Conservation (phyloP, 768 basidiomycete species). For the Hirschioporus abietinus region DNA sequence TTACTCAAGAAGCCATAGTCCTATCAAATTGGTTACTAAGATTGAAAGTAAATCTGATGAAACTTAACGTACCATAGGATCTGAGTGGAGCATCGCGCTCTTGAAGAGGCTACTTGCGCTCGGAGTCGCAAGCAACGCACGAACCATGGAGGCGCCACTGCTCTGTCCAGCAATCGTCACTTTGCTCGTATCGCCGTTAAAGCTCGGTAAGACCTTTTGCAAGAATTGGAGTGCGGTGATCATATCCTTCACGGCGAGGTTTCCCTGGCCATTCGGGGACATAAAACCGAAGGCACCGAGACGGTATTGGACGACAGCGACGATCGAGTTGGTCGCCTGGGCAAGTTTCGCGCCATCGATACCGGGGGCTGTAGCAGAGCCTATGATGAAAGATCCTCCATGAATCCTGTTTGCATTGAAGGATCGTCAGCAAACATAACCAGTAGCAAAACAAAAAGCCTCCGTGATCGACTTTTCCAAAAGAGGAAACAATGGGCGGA, state of each 20-base stretch:
- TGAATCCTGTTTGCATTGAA: slow-evolving; percentile 54
- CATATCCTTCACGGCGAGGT: slow-evolving; percentile 66
- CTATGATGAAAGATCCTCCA: slow-evolving; percentile 74
- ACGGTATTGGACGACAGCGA: slow-evolving; percentile 80
- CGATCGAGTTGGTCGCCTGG: slow-evolving; percentile 63
- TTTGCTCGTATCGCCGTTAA: slow-evolving; percentile 60
- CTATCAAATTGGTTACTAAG: slow-evolving; percentile 28
- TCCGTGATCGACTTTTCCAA: neutral
- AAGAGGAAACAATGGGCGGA: neutral
- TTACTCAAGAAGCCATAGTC: slow-evolving; percentile 65
- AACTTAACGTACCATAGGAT: slow-evolving; percentile 61
- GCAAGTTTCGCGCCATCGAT: slow-evolving; percentile 78
- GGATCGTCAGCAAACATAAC: neutral
- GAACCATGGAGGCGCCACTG: slow-evolving; percentile 71
- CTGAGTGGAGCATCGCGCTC: slow-evolving; percentile 79
- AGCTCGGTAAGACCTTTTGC: slow-evolving; percentile 47
- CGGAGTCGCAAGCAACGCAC: slow-evolving; percentile 69
- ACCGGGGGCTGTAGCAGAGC: slow-evolving; percentile 65
- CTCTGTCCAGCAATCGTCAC: slow-evolving; percentile 83
- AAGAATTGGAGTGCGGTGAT: slow-evolving; percentile 63
- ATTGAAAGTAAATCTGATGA: neutral
- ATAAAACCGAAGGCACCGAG: slow-evolving; percentile 77
- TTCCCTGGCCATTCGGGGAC: slow-evolving; percentile 63
- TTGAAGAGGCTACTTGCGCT: slow-evolving; percentile 68
- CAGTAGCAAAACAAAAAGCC: neutral